Evolutionary conservation across 148 eudicot genomes (phyloP).

Genomic region (Tetragonia tetragonoides): DNA sequence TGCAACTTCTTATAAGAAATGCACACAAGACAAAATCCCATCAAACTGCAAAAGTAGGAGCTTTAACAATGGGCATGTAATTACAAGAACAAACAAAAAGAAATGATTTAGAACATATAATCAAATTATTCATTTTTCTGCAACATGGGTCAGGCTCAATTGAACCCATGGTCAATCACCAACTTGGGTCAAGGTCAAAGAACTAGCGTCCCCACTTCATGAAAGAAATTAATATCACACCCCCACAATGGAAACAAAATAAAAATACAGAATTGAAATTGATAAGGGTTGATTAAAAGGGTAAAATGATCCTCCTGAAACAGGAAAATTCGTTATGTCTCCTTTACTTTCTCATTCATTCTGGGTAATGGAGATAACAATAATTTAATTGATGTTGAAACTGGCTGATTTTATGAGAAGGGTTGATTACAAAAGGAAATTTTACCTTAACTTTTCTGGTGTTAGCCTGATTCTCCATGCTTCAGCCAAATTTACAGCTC

Average conservation of each 20-base stretch:
- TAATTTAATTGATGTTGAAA: not conserved
- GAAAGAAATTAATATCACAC: not conserved
- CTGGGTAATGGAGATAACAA: not conserved
- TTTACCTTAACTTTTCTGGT: not conserved
- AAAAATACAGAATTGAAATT: not conserved
- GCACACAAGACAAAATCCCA: not conserved
- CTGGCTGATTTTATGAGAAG: not conserved
- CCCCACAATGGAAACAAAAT: not conserved
- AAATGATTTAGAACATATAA: not conserved
- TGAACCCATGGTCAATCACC: not conserved
- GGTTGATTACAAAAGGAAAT: not conserved
- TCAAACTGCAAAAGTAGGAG: not conserved
- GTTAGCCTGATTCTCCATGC: not conserved
- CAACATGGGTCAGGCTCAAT: not conserved
- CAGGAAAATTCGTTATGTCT: not conserved
- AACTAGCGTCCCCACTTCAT: not conserved
- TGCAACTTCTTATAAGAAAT: not conserved
- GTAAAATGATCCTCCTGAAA: not conserved
- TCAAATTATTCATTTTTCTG: not conserved
- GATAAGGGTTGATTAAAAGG: not conserved
- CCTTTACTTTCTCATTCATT: not conserved
- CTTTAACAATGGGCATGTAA: not conserved
- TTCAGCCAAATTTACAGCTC: not conserved
- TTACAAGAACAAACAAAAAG: not conserved
- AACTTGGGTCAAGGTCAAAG: not conserved